Evolutionary conservation across 495 filamentous ascomycete genomes (phyloP).

Genomic region (Choiromyces venosus): DNA sequence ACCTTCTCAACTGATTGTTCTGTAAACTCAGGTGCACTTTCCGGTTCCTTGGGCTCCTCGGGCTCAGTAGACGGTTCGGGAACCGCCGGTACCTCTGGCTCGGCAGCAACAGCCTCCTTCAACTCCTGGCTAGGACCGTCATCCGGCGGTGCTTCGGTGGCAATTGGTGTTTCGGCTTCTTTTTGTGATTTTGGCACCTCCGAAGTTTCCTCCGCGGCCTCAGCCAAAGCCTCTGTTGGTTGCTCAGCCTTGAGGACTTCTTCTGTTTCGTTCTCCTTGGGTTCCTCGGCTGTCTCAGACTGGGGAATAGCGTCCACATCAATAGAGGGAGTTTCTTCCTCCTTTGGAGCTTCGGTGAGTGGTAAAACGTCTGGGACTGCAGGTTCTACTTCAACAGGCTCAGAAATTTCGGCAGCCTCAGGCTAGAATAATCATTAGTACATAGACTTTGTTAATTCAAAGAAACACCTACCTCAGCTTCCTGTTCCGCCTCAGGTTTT

Average conservation of each 20-base stretch:
- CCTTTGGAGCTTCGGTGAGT: neutral
- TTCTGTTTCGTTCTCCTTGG: neutral
- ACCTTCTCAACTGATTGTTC: neutral
- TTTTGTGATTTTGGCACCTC: neutral
- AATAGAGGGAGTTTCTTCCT: neutral
- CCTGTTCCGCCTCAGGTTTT: neutral
- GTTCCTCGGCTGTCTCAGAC: neutral
- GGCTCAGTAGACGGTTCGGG: neutral
- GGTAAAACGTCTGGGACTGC: neutral
- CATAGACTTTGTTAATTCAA: neutral
- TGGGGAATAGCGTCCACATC: neutral
- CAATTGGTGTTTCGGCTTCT: neutral
- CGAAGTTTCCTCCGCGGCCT: slow-evolving; percentile 1
- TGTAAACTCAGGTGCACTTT: neutral
- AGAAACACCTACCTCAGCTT: neutral
- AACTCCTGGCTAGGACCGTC: neutral
- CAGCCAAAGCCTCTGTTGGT: slow-evolving; percentile 11
- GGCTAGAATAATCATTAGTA: neutral
- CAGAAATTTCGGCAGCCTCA: neutral
- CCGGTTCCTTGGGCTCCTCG: neutral
- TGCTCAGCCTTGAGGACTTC: slow-evolving; percentile 7
- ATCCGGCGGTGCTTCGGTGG: neutral
- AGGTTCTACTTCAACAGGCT: neutral
- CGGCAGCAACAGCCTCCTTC: neutral
- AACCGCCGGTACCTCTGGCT: neutral